A percentile compares a stretch with the other conserved stretches of the same genome.
Conservation (phyloP, 805 yeast species). For the Saccharomycopsis sp. region DNA sequence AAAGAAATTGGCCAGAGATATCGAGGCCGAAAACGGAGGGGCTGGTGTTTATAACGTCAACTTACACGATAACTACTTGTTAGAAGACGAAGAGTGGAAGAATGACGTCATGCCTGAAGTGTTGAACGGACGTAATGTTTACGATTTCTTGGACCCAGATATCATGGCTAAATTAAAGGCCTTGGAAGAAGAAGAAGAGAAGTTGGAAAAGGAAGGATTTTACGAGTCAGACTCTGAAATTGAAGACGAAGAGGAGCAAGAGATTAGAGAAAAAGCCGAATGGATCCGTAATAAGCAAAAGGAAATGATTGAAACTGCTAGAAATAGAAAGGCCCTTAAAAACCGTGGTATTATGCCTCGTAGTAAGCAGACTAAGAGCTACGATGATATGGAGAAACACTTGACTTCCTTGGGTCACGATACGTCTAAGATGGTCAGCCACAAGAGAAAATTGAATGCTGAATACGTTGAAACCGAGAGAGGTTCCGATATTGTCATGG, state of each 20-base stretch:
- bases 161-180: conserved; percentile 90
- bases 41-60: conserved; percentile 97
- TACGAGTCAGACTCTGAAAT: conserved; percentile 78
- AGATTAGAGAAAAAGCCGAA: conserved; percentile 75
- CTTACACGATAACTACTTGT: conserved; percentile 82
- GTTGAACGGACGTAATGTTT: conserved; percentile 91
- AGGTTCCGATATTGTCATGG: conserved; percentile 79
- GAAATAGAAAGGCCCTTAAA: conserved; percentile 80
- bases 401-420: conserved; percentile 90
- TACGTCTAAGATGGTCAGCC: conserved; percentile 55
- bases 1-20: conserved; percentile 74
- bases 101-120: conserved; percentile 96
- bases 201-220: conserved; percentile 89
- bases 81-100: conserved; percentile 98
- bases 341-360: conserved; percentile 86
- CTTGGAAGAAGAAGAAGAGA: conserved; percentile 94
- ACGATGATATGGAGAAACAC: conserved; percentile 78
- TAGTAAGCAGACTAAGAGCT: conserved; percentile 73
- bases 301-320: conserved; percentile 82
- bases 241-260: conserved; percentile 62
- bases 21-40: conserved; percentile 94
- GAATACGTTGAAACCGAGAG: conserved; percentile 34
- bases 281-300: conserved; percentile 97
- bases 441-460: conserved; percentile 36
- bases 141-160: conserved; percentile 95